Conservation (phyloP, 2,329 filamentous ascomycete species). For the Calonectria hongkongensis region DNA sequence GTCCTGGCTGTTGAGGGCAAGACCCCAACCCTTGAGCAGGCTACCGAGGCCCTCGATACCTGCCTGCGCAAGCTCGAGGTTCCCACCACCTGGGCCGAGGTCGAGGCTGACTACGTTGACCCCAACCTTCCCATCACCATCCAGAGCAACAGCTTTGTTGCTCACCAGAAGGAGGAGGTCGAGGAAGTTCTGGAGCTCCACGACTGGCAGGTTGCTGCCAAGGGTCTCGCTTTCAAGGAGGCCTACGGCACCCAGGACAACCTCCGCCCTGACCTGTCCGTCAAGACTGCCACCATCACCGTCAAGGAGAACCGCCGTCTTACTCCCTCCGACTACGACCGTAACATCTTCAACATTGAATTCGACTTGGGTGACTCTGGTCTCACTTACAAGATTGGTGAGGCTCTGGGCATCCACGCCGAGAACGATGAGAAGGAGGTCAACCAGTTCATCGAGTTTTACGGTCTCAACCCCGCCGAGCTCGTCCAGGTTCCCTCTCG, state of each 20-base stretch:
- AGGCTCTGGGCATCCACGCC: conserved; percentile 96
- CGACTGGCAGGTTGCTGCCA: conserved; percentile 89
- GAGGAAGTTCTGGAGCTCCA: conserved; percentile 80
- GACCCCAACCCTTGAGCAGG: conserved; percentile 69
- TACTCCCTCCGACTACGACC: conserved; percentile 91
- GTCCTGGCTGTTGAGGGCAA: conserved; percentile 78
- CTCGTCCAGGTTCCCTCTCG: conserved; percentile 94
- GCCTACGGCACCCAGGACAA: conserved; percentile 84
- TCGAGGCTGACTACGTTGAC: conserved; percentile 71
- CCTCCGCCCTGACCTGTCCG: conserved; percentile 89
- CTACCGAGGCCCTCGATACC: conserved; percentile 80
- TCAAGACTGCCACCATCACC: conserved; percentile 90
- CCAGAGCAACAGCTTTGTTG: conserved; percentile 86
- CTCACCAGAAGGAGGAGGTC: conserved; percentile 84
- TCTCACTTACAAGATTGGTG: conserved; percentile 96
- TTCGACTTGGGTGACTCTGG: conserved; percentile 95
- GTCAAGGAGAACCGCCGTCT: conserved; percentile 97
- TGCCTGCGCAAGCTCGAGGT: conserved; percentile 84
- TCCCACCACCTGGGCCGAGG: conserved; percentile 86
- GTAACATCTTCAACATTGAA: conserved; percentile 99
- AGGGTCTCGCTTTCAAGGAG: conserved; percentile 95
- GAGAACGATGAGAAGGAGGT: conserved; percentile 91
- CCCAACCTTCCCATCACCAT: conserved; percentile 77
- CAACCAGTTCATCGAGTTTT: conserved; percentile 90
- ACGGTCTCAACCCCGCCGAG: conserved; percentile 87